Conservation (phyloP, 1,139 yeast genomes). For the Kluyveromyces sp. region DNA sequence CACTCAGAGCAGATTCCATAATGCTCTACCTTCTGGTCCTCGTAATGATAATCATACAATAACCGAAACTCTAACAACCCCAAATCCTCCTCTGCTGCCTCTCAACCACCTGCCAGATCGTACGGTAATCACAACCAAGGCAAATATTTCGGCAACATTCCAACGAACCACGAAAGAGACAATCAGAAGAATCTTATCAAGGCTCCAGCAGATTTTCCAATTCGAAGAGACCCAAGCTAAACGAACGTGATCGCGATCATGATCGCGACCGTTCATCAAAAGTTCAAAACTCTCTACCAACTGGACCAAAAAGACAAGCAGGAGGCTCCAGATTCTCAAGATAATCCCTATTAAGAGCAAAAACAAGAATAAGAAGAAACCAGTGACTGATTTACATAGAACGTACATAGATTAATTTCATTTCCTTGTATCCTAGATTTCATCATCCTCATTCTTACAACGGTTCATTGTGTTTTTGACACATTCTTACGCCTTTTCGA, state of each 20-base stretch:
- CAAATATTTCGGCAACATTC: background rate
- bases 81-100: background rate
- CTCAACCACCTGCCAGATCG: background rate
- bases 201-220: constrained; percentile 1
- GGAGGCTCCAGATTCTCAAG: constrained; percentile 2
- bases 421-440: no score
- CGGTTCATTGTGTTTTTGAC: no score
- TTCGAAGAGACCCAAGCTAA: background rate
- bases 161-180: constrained; percentile 5
- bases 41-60: background rate
- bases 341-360: background rate
- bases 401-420: background rate
- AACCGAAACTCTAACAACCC: background rate
- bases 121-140: background rate
- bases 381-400: background rate
- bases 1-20: constrained; percentile 3
- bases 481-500: no score
- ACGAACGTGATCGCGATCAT: background rate
- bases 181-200: constrained; percentile 1
- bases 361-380: background rate
- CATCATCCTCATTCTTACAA: no score
- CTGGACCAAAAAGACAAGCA: constrained; percentile 2
- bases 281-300: background rate
- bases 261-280: background rate
- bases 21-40: constrained; percentile 5